These are phyloP conservation scores for Elsinoe necatrix DNA, from an alignment of 2,329 filamentous ascomycete genomes.

Conservation along the genomic window DNA sequence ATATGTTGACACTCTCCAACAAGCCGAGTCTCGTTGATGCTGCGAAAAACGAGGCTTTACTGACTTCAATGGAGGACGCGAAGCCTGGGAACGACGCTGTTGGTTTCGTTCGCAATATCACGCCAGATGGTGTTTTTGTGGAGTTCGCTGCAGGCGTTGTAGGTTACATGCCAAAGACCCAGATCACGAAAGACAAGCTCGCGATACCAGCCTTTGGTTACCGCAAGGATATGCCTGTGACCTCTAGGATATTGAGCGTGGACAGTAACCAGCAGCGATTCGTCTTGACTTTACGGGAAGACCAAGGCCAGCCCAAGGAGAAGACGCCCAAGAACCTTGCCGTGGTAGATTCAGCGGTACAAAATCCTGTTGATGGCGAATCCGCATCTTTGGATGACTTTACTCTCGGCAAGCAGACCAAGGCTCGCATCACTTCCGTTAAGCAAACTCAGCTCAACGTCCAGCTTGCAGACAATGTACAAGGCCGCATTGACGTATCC, in stretches of 20 bases:
- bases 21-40: constrained; percentile 77
- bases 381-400: constrained; percentile 64
- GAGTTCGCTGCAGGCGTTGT: constrained; percentile 72
- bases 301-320: constrained; percentile 25
- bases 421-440: constrained; percentile 71
- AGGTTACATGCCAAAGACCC: constrained; percentile 70
- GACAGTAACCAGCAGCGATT: constrained; percentile 65
- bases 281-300: constrained; percentile 50
- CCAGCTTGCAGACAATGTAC: constrained; percentile 73
- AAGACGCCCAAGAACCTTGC: constrained; percentile 31
- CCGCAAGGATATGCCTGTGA: constrained; percentile 65
- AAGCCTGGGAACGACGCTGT: constrained; percentile 59
- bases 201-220: constrained; percentile 68
- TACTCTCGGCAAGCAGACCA: constrained; percentile 60
- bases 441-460: constrained; percentile 93
- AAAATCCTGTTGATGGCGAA: constrained; percentile 56
- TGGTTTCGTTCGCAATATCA: constrained; percentile 81
- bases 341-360: neutral
- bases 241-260: constrained; percentile 62
- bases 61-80: constrained; percentile 64
- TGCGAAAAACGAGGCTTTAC: constrained; percentile 60
- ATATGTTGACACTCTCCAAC: constrained; percentile 66
- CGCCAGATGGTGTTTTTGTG: constrained; percentile 73
- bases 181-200: constrained; percentile 63
- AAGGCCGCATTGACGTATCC: constrained; percentile 88